phyloP scores from a whole-genome alignment of 148 eudicot genomes.

The Cornus florida region DNA sequence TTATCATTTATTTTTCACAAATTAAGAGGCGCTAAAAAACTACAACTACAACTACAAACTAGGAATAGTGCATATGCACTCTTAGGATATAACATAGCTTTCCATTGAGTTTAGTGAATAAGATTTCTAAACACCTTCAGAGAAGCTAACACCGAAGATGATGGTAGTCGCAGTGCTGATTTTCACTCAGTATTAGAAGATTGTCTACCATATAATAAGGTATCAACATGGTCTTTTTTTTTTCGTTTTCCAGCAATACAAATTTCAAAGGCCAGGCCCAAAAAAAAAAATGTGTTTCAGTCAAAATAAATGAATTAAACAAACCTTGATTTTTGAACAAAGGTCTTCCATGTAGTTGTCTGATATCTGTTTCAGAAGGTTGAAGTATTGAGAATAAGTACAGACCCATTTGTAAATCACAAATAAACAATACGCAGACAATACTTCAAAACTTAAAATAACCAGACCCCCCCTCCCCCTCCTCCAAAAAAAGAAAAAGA shows the following conservation, averaged over 20 bases:
- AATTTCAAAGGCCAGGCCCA: background rate
- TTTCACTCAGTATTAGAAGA: background rate
- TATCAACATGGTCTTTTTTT: no score
- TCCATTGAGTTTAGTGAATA: no score
- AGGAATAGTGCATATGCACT: no score
- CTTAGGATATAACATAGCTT: no score
- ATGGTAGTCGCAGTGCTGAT: background rate
- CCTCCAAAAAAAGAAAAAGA: no score
- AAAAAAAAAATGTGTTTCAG: background rate
- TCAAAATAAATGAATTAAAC: slow-evolving; percentile 21
- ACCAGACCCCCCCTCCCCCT: background rate
- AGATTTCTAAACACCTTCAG: no score
- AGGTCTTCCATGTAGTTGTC: slow-evolving; percentile 74
- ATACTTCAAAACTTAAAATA: background rate
- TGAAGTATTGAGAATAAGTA: background rate
- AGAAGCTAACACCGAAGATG: background rate
- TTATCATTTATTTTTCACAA: background rate
- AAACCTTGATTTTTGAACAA: slow-evolving; percentile 75
- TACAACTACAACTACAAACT: no score
- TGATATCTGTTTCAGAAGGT: slow-evolving; percentile 40
- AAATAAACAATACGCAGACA: background rate
- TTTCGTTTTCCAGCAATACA: no score
- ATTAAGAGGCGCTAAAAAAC: no score
- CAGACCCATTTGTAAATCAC: background rate
- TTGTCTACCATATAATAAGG: background rate